phyloP scores from a whole-genome alignment of 2,329 filamentous ascomycete genomes.

The Sarocladium kiliense region DNA sequence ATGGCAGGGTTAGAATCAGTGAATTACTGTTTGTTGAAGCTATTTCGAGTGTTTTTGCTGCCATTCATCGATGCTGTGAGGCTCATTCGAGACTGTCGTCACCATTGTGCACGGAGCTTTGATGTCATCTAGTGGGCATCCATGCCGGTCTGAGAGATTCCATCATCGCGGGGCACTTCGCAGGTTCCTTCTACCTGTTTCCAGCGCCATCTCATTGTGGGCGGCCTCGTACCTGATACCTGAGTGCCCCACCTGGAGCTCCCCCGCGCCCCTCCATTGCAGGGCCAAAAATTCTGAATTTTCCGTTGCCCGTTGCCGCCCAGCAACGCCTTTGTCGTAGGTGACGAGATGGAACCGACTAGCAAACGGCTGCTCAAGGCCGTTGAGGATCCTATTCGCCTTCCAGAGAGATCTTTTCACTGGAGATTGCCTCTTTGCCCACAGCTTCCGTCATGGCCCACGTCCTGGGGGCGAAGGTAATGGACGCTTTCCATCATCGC shows the following conservation, averaged over 20 bases:
- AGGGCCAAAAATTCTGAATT: not conserved
- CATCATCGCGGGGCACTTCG: slow-evolving; percentile 8
- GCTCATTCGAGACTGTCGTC: not conserved
- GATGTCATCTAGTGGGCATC: slow-evolving; percentile 9
- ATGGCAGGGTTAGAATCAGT: not conserved
- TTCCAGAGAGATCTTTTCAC: not conserved
- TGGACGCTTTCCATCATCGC: not conserved
- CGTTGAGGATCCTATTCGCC: not conserved
- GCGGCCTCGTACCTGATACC: not conserved
- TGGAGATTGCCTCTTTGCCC: not conserved
- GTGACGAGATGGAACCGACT: not conserved
- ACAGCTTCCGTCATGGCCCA: not conserved
- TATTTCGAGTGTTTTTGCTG: not conserved
- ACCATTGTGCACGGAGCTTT: not conserved
- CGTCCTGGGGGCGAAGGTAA: not conserved
- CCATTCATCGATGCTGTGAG: not conserved
- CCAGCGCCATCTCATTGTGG: not conserved
- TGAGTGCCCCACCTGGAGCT: not conserved
- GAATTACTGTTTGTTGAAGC: not conserved
- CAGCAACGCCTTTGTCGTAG: not conserved
- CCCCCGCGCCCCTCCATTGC: slow-evolving; percentile 6
- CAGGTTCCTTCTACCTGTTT: not conserved
- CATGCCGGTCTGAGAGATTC: slow-evolving; percentile 7
- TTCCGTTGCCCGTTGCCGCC: not conserved
- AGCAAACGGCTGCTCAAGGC: not conserved